Percentiles rank a stretch among this genome's conserved stretches.
phyloP scores from a whole-genome alignment of 2,329 filamentous ascomycete species.

The Claviceps sp. region DNA sequence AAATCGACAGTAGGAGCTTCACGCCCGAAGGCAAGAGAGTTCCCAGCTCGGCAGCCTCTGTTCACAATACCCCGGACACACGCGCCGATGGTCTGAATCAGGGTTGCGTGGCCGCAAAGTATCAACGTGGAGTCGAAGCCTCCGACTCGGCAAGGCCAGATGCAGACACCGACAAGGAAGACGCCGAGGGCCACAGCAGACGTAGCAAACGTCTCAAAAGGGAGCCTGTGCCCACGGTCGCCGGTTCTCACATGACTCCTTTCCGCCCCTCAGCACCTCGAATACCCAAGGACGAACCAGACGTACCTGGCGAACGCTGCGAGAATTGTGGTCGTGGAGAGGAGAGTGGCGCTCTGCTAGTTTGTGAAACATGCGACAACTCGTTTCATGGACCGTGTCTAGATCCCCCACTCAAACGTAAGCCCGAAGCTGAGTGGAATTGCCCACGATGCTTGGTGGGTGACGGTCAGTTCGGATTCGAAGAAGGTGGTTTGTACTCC shows the following conservation, averaged over 20 bases:
- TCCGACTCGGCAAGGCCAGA: conserved; percentile 36
- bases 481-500: conserved; percentile 92
- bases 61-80: conserved; percentile 53
- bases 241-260: conserved; percentile 92
- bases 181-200: conserved; percentile 55
- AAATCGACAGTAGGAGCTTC: conserved; percentile 43
- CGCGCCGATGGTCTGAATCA: conserved; percentile 38
- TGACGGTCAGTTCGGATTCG: conserved; percentile 92
- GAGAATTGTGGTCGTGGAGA: conserved; percentile 76
- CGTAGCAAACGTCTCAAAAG: conserved; percentile 91
- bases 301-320: conserved; percentile 51
- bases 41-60: conserved; percentile 48
- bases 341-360: conserved; percentile 53
- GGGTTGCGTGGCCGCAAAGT: conserved; percentile 54
- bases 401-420: conserved; percentile 66
- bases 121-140: conserved; percentile 48
- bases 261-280: conserved; percentile 70
- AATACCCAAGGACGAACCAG: conserved; percentile 40
- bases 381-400: conserved; percentile 79
- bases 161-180: conserved; percentile 35
- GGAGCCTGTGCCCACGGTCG: conserved; percentile 66
- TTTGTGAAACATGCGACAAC: conserved; percentile 86
- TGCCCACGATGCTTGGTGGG: conserved; percentile 90
- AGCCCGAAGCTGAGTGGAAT: conserved; percentile 85
- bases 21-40: conserved; percentile 47